Conservation (phyloP, 2,329 filamentous ascomycete species). For the Fusarium oxysporum region DNA sequence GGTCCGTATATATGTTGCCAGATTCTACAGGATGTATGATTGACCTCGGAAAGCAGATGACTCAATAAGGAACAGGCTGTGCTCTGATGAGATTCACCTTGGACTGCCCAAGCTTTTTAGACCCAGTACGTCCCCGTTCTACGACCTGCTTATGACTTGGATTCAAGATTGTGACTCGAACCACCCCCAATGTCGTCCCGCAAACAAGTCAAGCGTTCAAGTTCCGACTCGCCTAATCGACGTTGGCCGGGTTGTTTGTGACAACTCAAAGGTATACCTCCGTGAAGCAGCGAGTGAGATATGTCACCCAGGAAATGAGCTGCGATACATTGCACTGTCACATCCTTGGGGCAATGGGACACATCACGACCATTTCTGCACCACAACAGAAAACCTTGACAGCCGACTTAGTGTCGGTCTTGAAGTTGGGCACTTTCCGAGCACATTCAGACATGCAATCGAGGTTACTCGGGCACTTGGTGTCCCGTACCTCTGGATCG, state of each 20-base stretch:
- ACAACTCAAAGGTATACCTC: not conserved
- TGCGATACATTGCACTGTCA: conserved; percentile 22
- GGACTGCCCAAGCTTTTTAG: conserved; percentile 13
- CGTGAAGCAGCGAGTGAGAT: too few relatives aligned
- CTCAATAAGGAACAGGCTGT: too few relatives aligned
- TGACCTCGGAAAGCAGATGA: too few relatives aligned
- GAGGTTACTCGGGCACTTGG: not conserved
- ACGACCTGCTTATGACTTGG: conserved; percentile 13
- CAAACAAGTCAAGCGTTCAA: not conserved
- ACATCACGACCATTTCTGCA: conserved; percentile 14
- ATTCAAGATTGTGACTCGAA: conserved; percentile 17
- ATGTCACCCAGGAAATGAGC: too few relatives aligned
- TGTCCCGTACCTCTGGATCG: conserved; percentile 18
- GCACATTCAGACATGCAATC: conserved; percentile 7
- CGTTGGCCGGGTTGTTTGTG: not conserved
- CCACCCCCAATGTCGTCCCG: not conserved
- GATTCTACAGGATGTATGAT: too few relatives aligned
- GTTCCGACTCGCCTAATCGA: conserved; percentile 21
- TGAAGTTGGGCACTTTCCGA: too few relatives aligned
- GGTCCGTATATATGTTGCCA: not conserved
- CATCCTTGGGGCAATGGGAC: conserved; percentile 15
- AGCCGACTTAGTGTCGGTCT: not conserved
- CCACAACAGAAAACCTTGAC: conserved; percentile 3
- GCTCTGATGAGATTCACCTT: not conserved
- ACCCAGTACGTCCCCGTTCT: not conserved